A percentile compares a stretch with the other conserved stretches of the same genome.
Conservation (phyloP, 2,329 filamentous ascomycete genomes). For the Colletotrichum australisinense region DNA sequence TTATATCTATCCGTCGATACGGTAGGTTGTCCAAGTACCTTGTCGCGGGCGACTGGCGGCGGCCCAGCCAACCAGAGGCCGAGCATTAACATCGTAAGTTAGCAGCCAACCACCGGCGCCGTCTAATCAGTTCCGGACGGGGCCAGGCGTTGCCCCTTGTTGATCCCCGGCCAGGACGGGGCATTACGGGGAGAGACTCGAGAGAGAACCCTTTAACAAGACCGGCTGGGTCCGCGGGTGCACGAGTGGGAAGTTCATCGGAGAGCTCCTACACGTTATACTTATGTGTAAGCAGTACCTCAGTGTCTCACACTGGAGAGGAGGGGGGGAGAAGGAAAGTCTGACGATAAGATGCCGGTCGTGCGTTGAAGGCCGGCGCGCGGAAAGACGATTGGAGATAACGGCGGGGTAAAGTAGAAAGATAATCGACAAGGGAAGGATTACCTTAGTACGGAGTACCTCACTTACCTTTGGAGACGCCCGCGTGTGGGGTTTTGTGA, state of each 20-base stretch:
- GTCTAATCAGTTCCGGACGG: neutral
- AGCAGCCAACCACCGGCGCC: constrained; percentile 7
- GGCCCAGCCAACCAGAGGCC: constrained; percentile 25
- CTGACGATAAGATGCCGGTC: constrained; percentile 16
- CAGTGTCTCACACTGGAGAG: neutral
- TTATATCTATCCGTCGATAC: constrained; percentile 22
- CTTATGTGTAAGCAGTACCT: constrained; percentile 15
- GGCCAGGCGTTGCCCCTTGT: neutral
- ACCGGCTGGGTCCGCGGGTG: constrained; percentile 11
- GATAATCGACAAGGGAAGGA: constrained; percentile 17
- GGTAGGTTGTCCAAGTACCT: too few relatives aligned
- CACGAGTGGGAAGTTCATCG: constrained; percentile 9
- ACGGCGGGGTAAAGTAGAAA: constrained; percentile 35
- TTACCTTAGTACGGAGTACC: neutral
- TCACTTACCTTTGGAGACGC: constrained; percentile 15
- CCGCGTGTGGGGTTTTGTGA: constrained; percentile 24
- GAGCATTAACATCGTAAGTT: constrained; percentile 6
- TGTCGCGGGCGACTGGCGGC: neutral
- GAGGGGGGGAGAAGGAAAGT: neutral
- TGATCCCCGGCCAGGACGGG: constrained; percentile 13
- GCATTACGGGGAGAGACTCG: neutral
- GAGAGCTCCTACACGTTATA: constrained; percentile 32
- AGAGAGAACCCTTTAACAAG: neutral
- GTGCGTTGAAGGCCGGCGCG: neutral
- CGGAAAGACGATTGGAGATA: constrained; percentile 19